Evolutionary conservation across 2,329 filamentous ascomycete species (phyloP), one percentile per base, ranked within the genome.

Genomic region (Trichophyton schoenleinii): DNA sequence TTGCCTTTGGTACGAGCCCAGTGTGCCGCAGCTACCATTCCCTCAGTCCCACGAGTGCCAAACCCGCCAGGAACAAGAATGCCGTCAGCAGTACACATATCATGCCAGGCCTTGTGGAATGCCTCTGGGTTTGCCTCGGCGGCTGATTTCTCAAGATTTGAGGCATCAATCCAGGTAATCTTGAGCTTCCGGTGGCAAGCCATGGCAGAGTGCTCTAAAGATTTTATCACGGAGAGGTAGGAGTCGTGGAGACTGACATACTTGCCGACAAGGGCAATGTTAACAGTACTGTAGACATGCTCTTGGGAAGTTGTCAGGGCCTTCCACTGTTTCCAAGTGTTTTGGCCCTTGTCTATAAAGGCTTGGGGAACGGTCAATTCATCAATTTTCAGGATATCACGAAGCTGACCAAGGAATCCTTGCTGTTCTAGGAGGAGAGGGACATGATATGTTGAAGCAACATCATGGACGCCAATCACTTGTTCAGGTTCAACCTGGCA

Each of bases 181-280:
- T 91, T 85, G 48, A 97, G 80, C 73, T 90, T 91, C 67, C 85
- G 83, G 59, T 81, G 80, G 74, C 91, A 94, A 63, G 83, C 84
- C 91, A 97, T 96, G 3, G 91, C 86, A 1, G 88, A 84, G 75
- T 97, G 92, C 75, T 97, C 92, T 2, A 97, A 81, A 0, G 91
- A 85, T 76, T 96, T 96, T 72, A 84, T 81, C 49, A 95, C 86
- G 52, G 84, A 87, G 57, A 95, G 81, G 70, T 96, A 97, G 3
- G 89, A 87, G 73, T 97, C 92, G 60, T 91, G 85, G 3, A 92
- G 83, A 60, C 84, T 83, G 22, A 86, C 86, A 73, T 99, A 99
- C 76, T 97, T 97, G 67, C 94, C 94, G 9, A 97, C 91, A 11
- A 99, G 79, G 7, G 85, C 90, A 71, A 99, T 95, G 46, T 82